Conservation (phyloP, 164 flowering plant species). For the Annona cherimola region DNA sequence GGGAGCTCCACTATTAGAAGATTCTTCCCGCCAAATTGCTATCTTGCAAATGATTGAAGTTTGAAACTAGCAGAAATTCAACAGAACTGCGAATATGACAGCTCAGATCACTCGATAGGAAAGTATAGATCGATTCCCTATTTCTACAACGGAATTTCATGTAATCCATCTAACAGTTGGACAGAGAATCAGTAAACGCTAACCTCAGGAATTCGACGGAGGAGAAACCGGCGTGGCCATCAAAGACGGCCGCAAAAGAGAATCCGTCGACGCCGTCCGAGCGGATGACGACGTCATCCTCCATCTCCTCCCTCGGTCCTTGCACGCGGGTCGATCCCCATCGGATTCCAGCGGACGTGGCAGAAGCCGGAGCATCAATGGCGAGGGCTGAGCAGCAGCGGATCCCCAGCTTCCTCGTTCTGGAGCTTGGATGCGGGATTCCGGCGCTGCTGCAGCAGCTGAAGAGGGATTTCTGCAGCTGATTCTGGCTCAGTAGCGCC, state of each 20-base stretch:
- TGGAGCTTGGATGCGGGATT: conserved; percentile 16
- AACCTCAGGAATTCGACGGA: conserved; percentile 78
- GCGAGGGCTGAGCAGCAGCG: conserved; percentile 70
- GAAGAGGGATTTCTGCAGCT: conserved; percentile 45
- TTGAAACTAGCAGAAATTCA: no score
- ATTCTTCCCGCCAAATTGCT: no score
- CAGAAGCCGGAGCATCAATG: conserved; percentile 47
- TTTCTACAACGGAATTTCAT: no score
- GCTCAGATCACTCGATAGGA: no score
- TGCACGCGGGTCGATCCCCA: conserved; percentile 69
- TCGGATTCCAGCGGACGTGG: conserved; percentile 44
- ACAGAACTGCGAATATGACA: no score
- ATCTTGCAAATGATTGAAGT: no score
- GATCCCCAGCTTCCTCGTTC: conserved; percentile 8
- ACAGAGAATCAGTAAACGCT: background rate
- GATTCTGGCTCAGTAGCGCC: conserved; percentile 63
- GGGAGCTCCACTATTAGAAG: no score
- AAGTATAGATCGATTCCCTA: no score
- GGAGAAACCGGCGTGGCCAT: conserved; percentile 89
- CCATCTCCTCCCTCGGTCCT: conserved; percentile 90
- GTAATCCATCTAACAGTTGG: no score
- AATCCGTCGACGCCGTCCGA: conserved; percentile 61
- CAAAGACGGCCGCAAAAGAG: conserved; percentile 90
- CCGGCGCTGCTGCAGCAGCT: conserved; percentile 25
- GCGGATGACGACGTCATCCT: conserved; percentile 65